Base-by-base conservation (phyloP, 2,329 filamentous ascomycete genomes). In the Colletotrichum plurivorum region DNA sequence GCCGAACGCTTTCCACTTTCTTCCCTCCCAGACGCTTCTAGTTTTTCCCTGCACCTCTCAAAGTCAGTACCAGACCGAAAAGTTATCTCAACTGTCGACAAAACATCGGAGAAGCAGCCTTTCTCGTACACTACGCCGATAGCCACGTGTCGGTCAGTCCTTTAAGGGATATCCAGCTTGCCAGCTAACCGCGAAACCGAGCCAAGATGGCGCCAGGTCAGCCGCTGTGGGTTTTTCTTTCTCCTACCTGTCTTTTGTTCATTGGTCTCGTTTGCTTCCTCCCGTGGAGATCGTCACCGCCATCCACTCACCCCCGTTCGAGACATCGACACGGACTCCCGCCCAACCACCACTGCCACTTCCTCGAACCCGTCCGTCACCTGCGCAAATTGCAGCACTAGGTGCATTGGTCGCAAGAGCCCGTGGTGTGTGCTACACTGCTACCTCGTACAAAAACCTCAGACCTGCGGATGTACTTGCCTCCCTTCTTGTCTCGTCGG, bases 201-300 rank as follows among this genome's bases (percentile, higher is more conserved):
- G 52, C 25, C 27, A 18, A 13, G 58, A 70, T 63, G 67, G 41
- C 57, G 27, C 57, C 67, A 58, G 67, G 67, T 45, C 67, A 68
- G 67, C 67, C 63, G 52, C 64, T 70, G 67, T 70, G 63, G 48
- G 67, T 70, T 57, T 53, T 45, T 58, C 57, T 27, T 58, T 49
- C 12, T 45, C 12, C 41, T 48, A 18, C 62, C 18, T 25, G 55
- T 69, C 51, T 54, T 43, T 27, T 20, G 22, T 43, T 49, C n/a
- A 54, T 43, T 45, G 22, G 43, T 25, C 63, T 67, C 36, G 43
- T 57, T 27, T 16, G 27, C 18, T 16, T 39, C 25, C 48, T 51
- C 43, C 18, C 41, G 18, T 8, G 31, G 31, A 43, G 49, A 18
- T 53, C 27, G n/a, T 36, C 22, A 15, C 36, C 7, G 9, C 52